Evolutionary conservation across 78 protist genomes (phyloP).

Genomic region (Speleostelium caveatum): DNA sequence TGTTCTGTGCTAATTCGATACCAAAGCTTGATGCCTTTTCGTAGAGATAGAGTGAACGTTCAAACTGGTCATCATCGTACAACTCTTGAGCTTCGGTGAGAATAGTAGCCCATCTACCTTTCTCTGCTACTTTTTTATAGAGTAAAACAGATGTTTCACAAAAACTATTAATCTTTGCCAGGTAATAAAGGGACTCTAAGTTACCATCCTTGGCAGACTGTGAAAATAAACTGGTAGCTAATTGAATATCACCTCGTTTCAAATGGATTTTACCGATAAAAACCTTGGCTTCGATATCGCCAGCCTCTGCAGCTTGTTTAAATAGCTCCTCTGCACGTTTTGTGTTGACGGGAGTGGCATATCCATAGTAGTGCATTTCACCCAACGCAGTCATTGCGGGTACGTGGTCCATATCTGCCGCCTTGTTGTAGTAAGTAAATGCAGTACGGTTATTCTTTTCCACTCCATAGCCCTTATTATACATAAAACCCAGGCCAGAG

Average conservation of each 20-base stretch:
- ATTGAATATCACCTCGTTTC: constrained; percentile 18
- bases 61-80: constrained; percentile 71
- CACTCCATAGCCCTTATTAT: constrained; percentile 77
- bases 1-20: constrained; percentile 90
- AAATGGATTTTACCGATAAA: constrained; percentile 80
- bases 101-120: constrained; percentile 68
- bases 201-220: constrained; percentile 64
- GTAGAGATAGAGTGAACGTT: constrained; percentile 63
- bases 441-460: constrained; percentile 74
- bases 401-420: constrained; percentile 52
- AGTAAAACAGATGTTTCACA: constrained; percentile 69
- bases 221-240: constrained; percentile 65
- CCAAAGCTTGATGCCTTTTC: constrained; percentile 89
- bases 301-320: constrained; percentile 62
- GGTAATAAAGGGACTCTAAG: constrained; percentile 60
- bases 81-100: constrained; percentile 74
- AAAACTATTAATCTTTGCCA: constrained; percentile 26
- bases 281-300: constrained; percentile 79
- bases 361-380: constrained; percentile 66
- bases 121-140: constrained; percentile 84
- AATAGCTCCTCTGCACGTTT: constrained; percentile 45
- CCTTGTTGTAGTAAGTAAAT: constrained; percentile 36
- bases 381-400: constrained; percentile 57
- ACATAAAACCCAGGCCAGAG: constrained; percentile 83
- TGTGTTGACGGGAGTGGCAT: constrained; percentile 32